A percentile compares a stretch with the other conserved stretches of the same genome.
phyloP scores from a whole-genome alignment of 1,139 yeast species.

The Geotrichum bryndzae region DNA sequence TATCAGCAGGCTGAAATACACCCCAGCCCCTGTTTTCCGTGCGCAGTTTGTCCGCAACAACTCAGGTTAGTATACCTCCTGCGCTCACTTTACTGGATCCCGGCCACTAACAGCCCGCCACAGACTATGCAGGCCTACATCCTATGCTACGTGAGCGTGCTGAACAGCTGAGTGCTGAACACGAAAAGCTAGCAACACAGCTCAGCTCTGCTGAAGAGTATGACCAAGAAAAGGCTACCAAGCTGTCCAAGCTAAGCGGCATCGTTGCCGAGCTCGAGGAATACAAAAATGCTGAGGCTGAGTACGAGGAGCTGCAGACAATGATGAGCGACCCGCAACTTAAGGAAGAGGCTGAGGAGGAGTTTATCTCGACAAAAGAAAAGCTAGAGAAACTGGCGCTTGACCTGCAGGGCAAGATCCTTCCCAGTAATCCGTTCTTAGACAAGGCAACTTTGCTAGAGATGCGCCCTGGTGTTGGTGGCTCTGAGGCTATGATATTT shows the following conservation, averaged over 20 bases:
- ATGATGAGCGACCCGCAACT: constrained; percentile 38
- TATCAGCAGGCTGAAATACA: background rate
- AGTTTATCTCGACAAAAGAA: constrained; percentile 37
- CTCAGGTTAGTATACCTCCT: background rate
- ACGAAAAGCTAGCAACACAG: constrained; percentile 43
- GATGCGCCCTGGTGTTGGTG: constrained; percentile 94
- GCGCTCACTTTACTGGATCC: background rate
- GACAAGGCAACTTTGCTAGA: constrained; percentile 79
- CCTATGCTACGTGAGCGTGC: constrained; percentile 65
- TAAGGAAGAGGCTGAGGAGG: constrained; percentile 41
- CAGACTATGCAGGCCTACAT: constrained; percentile 36
- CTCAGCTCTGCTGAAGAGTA: constrained; percentile 44
- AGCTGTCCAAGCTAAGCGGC: constrained; percentile 49
- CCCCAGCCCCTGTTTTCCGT: background rate
- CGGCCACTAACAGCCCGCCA: background rate
- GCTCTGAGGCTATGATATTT: constrained; percentile 85
- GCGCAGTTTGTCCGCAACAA: background rate
- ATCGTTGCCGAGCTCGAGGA: constrained; percentile 49
- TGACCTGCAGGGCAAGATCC: constrained; percentile 49
- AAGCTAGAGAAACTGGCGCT: constrained; percentile 34
- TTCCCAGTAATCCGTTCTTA: constrained; percentile 73
- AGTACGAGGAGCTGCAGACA: constrained; percentile 34
- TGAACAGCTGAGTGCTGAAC: constrained; percentile 46
- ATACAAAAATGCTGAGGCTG: constrained; percentile 38
- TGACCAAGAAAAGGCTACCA: constrained; percentile 51